Conservation (phyloP, 306 rosid genomes). For the Benincasa hispida region DNA sequence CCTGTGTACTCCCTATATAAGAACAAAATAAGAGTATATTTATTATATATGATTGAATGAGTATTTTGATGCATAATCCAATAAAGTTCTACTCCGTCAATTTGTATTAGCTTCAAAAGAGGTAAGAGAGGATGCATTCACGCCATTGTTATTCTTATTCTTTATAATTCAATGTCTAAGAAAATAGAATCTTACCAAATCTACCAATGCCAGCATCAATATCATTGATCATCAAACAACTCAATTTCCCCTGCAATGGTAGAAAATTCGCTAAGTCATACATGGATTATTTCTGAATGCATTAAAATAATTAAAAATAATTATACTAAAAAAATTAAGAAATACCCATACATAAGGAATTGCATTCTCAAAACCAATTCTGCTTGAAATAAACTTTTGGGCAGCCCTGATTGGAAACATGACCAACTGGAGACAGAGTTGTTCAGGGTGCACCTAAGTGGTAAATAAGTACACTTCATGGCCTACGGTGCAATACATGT, state of each 20-base stretch:
- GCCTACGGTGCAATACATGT: not conserved
- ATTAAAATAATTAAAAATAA: not conserved
- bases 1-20: slow-evolving; percentile 64
- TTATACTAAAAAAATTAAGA: not conserved
- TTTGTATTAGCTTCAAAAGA: not conserved
- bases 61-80: not conserved
- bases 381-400: not conserved
- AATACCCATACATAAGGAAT: not conserved
- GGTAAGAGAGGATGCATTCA: not conserved
- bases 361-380: not conserved
- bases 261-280: slow-evolving; percentile 1
- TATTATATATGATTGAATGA: not conserved
- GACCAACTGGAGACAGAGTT: not conserved
- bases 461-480: not conserved
- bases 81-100: not conserved
- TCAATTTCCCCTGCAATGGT: slow-evolving; percentile 71
- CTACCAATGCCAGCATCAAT: slow-evolving; percentile 97
- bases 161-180: not conserved
- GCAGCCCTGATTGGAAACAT: not conserved
- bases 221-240: slow-evolving; percentile 96
- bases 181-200: slow-evolving; percentile 50
- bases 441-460: not conserved
- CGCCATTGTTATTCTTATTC: not conserved
- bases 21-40: slow-evolving; percentile 10
- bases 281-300: not conserved